Base-by-base conservation (phyloP, 2,329 filamentous ascomycete species). In the Cadophora malorum region DNA sequence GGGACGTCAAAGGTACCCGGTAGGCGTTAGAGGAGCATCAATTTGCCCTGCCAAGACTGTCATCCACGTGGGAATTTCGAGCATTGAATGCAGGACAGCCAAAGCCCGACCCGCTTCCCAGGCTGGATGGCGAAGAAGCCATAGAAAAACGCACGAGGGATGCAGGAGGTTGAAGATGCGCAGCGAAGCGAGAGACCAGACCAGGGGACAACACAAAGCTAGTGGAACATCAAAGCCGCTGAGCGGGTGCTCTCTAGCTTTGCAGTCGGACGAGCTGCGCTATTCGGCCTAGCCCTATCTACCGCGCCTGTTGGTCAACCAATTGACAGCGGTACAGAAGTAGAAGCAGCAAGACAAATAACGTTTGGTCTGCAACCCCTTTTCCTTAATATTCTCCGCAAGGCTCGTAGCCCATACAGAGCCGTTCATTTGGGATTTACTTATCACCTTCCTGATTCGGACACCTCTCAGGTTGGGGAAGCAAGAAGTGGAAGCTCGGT, bases 371-470 rank as follows among this genome's bases (percentile, higher is more conserved):
- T 53, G 21, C 23, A n/a, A 25, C 49, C 16, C 47, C 58, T 31
- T 53, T 62, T 47, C 45, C 63, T 47, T 35, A 12, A 21, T 14
- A 49, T 55, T 55, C 56, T 55, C 31, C n/a, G 50, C 50, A 52
- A 33, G 25, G 5, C 47, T 38, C 23, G 35, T 8, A 19, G 19
- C 41, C 25, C 19, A 38, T 49, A 45, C 41, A 14, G 14, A 52
- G 58, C 33, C 19, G 59, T 60, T 49, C 14, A 41, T 53, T 52
- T 50, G 38, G 23, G 65, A 64, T 64, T 25, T 33, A 55, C 62
- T 38, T 52, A n/a, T 64, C 62, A 68, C 62, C 66, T 68, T 61
- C 66, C 62, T 58, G 1, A 41, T 65, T 6, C 12, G 45, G 62
- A 33, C 14, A 16, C 23, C 19, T 62, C 31, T 50, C 47, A 62